These are phyloP conservation scores for Physaria fendleri DNA, from an alignment of 345 rosid species.

Conservation along the genomic window DNA sequence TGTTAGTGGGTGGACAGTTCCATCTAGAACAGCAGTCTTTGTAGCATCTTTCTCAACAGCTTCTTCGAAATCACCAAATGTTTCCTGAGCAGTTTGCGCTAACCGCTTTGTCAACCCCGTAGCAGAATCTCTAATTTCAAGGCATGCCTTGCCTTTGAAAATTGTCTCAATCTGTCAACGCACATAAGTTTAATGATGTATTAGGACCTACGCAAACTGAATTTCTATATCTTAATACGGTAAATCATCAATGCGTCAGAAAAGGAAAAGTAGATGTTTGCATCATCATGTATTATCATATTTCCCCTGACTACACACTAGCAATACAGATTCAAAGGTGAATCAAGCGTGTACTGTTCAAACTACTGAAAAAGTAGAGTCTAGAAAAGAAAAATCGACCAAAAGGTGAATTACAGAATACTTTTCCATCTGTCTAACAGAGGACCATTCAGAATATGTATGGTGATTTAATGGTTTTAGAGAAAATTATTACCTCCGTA, in stretches of 20 bases:
- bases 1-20: constrained; percentile 96
- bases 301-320: not conserved
- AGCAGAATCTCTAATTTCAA: constrained; percentile 81
- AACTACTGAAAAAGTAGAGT: not conserved
- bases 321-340: not conserved
- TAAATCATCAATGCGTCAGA: not conserved
- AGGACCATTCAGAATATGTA: constrained; percentile 5
- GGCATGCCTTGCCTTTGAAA: constrained; percentile 85
- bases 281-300: not conserved
- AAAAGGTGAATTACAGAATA: constrained; percentile 1
- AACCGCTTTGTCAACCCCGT: constrained; percentile 78
- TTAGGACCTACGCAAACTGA: not conserved
- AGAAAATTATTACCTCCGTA: constrained; percentile 59
- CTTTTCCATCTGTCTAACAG: not conserved
- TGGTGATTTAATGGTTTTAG: not conserved
- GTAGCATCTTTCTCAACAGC: constrained; percentile 98
- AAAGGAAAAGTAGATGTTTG: not conserved
- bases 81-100: constrained; percentile 90
- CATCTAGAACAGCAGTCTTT: constrained; percentile 83
- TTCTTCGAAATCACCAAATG: constrained; percentile 98
- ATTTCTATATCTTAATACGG: not conserved
- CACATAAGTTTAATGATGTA: constrained; percentile 8
- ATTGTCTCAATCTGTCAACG: constrained; percentile 60
- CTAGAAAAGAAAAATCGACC: not conserved
- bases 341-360: not conserved